Base-by-base conservation (phyloP, 2,329 filamentous ascomycete species). In the Clarireedia monteithiana region DNA sequence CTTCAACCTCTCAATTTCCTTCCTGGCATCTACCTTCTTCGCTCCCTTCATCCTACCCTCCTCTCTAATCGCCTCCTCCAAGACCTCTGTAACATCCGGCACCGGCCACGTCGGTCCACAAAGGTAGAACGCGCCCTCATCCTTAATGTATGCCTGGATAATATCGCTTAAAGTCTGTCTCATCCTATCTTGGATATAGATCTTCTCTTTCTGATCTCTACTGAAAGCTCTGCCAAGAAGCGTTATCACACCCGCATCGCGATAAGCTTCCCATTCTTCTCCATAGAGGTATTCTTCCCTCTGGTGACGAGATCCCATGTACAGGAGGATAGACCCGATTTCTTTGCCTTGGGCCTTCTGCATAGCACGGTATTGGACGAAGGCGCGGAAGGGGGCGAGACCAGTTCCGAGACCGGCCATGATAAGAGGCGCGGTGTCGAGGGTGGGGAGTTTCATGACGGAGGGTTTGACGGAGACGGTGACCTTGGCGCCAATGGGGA, bases 101-200 rank as follows among this genome's bases (percentile, higher is more conserved):
- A 99, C 94, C 12, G 94, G 94, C 94, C 94, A 99, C 1, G 94
- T 99, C 30, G 94, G 94, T 46, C 94, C 94, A 71, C 94, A 99
- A 17, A 99, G 85, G 74, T 99, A 99, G 76, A 99, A 99, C 36
- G 87, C 86, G 56, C 94, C 94, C 66, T 94, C 86, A 63, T 96
- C 83, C 67, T 85, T 77, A 62, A 96, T 83, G 72, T 97, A 97
- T 0, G 91, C 88, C 73, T 91, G 77, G 57, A 90, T 80, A 61
- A 99, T 95, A 60, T 94, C 85, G 46, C 77, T 75, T 58, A 97
- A 75, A 0, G 86, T 90, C 80, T 97, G 81, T 57, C 94, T 81
- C 94, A 99, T 99, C 63, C 91, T 84, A 71, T 99, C 94, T 77
- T 99, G 94, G 69, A 99, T 99, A 75, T 99, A 99, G 63, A 99